A percentile compares a stretch with the other conserved stretches of the same genome.
phyloP scores from a whole-genome alignment of 495 filamentous ascomycete species.

The Neurospora sp. region DNA sequence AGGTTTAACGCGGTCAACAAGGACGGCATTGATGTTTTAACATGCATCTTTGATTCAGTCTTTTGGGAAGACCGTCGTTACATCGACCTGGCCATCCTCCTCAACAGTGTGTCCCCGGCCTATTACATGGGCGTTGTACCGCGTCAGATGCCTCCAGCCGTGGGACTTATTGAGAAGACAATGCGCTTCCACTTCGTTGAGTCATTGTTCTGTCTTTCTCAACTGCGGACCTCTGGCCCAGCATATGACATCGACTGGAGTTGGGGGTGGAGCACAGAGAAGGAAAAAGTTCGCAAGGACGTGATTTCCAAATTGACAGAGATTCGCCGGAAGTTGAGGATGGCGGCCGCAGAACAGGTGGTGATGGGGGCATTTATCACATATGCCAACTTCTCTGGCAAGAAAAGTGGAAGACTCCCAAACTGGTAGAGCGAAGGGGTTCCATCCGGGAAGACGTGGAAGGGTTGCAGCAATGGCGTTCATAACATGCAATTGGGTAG shows the following conservation, averaged over 20 bases:
- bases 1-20: background rate
- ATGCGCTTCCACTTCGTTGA: background rate
- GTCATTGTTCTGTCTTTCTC: background rate
- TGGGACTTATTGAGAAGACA: background rate
- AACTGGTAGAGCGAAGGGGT: background rate
- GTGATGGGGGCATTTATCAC: background rate
- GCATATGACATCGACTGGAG: background rate
- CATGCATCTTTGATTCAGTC: background rate
- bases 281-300: background rate
- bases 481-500: background rate
- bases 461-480: background rate
- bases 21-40: background rate
- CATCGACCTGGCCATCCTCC: background rate
- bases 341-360: background rate
- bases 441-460: background rate
- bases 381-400: background rate
- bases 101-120: background rate
- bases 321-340: background rate
- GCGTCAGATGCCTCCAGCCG: accelerated
- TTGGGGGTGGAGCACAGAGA: background rate
- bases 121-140: background rate
- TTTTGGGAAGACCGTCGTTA: background rate
- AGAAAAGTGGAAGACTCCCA: background rate
- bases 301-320: background rate
- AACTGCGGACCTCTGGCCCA: too few species aligned